These are phyloP conservation scores for Bauhinia variegata DNA, from an alignment of 306 rosid species.

Conservation along the genomic window DNA sequence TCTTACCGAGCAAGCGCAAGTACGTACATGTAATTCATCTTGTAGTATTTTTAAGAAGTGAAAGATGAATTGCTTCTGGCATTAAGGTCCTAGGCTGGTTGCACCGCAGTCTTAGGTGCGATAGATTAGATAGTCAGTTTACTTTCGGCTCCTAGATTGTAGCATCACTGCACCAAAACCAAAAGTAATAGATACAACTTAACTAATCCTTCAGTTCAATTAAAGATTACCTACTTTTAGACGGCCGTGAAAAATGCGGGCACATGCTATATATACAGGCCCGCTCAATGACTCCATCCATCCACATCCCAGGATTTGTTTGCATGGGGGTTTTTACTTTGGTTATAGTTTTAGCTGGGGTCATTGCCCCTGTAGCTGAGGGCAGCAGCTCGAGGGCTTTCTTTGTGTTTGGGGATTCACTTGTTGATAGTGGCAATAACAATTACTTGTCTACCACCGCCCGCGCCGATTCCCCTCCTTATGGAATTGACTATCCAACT, in stretches of 20 bases:
- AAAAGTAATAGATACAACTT: not conserved
- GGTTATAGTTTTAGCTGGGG: slow-evolving; percentile 13
- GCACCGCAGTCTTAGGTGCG: slow-evolving; percentile 2
- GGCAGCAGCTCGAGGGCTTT: slow-evolving; percentile 47
- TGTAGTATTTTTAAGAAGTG: not conserved
- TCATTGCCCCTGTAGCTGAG: slow-evolving; percentile 30
- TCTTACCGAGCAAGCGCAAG: too few relatives aligned
- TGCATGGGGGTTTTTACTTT: slow-evolving; percentile 1
- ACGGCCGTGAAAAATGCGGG: too few relatives aligned
- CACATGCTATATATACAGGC: too few relatives aligned
- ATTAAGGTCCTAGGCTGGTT: not conserved
- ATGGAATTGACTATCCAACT: slow-evolving; percentile 66
- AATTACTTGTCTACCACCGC: slow-evolving; percentile 63
- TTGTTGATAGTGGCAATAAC: slow-evolving; percentile 73
- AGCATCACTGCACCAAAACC: too few relatives aligned
- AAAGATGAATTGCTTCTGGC: not conserved
- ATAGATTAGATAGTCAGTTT: too few relatives aligned
- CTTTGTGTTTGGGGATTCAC: slow-evolving; percentile 73
- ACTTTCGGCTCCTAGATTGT: too few relatives aligned
- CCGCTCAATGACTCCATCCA: not conserved
- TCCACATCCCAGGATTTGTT: slow-evolving; percentile 11
- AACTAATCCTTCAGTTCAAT: not conserved
- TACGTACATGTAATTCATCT: too few relatives aligned
- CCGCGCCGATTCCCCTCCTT: slow-evolving; percentile 71
- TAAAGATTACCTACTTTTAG: slow-evolving; percentile 4